Evolutionary conservation across 495 filamentous ascomycete species (phyloP).

Genomic region (Penicillium lividum): DNA sequence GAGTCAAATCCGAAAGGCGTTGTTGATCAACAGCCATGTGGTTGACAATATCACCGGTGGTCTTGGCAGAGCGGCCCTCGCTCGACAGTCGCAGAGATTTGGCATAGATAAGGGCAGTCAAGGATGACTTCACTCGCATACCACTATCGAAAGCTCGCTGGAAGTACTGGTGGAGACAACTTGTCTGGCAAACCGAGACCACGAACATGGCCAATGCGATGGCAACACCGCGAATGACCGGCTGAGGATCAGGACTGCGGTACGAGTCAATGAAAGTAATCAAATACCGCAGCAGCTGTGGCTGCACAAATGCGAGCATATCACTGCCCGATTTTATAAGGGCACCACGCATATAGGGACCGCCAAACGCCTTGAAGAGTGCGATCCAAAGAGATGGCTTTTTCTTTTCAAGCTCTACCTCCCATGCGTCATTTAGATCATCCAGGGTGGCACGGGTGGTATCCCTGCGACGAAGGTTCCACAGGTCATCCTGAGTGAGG

Average conservation of each 20-base stretch:
- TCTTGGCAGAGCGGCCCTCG: slow-evolving; percentile 86
- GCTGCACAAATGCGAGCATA: slow-evolving; percentile 81
- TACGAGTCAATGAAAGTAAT: slow-evolving; percentile 90
- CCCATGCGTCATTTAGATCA: slow-evolving; percentile 74
- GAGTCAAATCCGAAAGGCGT: slow-evolving; percentile 88
- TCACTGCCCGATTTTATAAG: slow-evolving; percentile 88
- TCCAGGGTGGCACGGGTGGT: slow-evolving; percentile 68
- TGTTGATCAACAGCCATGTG: slow-evolving; percentile 99
- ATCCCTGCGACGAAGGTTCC: slow-evolving; percentile 83
- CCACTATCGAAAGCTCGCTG: slow-evolving; percentile 91
- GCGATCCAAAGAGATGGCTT: slow-evolving; percentile 89
- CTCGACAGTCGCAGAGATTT: slow-evolving; percentile 90
- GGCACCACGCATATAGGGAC: slow-evolving; percentile 75
- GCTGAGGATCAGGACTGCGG: slow-evolving; percentile 61
- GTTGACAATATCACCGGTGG: slow-evolving; percentile 98
- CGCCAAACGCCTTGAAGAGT: slow-evolving; percentile 82
- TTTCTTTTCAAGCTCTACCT: slow-evolving; percentile 68
- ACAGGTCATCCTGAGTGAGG: slow-evolving; percentile 94
- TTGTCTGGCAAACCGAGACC: slow-evolving; percentile 81
- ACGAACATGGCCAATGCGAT: slow-evolving; percentile 93
- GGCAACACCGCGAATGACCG: slow-evolving; percentile 77
- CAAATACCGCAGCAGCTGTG: slow-evolving; percentile 82
- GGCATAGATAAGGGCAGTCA: slow-evolving; percentile 88
- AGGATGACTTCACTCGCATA: slow-evolving; percentile 89
- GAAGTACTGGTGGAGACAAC: slow-evolving; percentile 90